Percentiles rank a stretch among this genome's conserved stretches.
Conservation (phyloP, 208 protist genomes). For the Wallacemonas collosoma region DNA sequence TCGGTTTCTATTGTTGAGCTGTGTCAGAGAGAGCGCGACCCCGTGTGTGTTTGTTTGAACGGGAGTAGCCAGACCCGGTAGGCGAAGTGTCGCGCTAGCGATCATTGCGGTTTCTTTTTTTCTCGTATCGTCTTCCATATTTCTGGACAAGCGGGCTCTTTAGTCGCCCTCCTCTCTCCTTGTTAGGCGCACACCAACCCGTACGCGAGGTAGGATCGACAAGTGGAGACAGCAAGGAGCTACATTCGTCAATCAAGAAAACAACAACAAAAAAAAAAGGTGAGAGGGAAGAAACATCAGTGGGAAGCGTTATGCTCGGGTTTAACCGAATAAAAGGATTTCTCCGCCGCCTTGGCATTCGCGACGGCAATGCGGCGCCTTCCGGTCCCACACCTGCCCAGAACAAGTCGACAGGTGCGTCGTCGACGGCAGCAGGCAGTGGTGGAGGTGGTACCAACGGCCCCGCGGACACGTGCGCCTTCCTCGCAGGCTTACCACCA, state of each 20-base stretch:
- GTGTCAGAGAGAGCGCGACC: too few relatives aligned
- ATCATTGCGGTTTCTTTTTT: too few relatives aligned
- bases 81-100: too few relatives aligned
- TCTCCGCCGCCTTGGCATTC: conserved; percentile 10
- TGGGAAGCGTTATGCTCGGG: conserved; percentile 39
- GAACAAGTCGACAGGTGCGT: background rate
- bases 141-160: too few relatives aligned
- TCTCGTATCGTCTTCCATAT: too few relatives aligned
- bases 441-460: background rate
- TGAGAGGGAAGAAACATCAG: background rate
- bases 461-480: background rate
- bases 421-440: background rate
- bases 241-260: background rate
- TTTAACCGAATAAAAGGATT: conserved; percentile 32
- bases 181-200: too few relatives aligned
- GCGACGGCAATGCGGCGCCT: background rate
- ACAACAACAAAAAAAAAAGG: background rate
- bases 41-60: too few relatives aligned
- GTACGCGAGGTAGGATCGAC: too few relatives aligned
- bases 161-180: too few relatives aligned
- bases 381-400: background rate
- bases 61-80: too few relatives aligned
- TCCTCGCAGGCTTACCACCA: conserved; percentile 46
- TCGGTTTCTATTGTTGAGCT: too few relatives aligned
- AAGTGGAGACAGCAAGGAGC: too few relatives aligned